A percentile compares a stretch with the other conserved stretches of the same genome.
These are phyloP conservation scores for Dothidotthia symphoricarpi DNA, from an alignment of 2,329 filamentous ascomycete species.

Conservation along the genomic window DNA sequence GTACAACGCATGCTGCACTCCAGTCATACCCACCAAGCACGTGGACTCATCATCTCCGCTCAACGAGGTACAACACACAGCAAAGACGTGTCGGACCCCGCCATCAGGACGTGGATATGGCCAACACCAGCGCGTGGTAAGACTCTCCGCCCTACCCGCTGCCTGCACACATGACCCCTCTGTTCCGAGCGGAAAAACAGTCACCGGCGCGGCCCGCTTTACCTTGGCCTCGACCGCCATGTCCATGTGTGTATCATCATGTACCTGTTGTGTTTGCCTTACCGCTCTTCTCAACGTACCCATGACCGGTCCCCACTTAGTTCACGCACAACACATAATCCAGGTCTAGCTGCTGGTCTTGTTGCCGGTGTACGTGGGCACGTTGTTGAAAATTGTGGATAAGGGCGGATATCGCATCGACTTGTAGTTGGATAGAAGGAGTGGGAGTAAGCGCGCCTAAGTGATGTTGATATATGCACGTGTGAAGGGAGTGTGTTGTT, in stretches of 20 bases:
- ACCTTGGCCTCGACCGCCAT: constrained; percentile 15
- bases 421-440: not conserved
- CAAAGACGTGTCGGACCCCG: not conserved
- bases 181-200: constrained; percentile 2
- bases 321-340: not conserved
- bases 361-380: too few species aligned
- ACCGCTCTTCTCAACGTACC: not conserved
- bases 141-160: constrained; percentile 1
- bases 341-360: too few species aligned
- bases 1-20: not conserved
- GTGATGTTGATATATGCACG: not conserved
- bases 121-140: not conserved
- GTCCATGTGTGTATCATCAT: not conserved
- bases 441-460: not conserved
- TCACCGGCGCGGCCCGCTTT: constrained; percentile 23
- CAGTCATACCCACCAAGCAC: not conserved
- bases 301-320: not conserved
- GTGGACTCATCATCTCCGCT: too few species aligned
- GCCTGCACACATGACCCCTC: not conserved
- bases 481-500: constrained; percentile 3
- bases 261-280: not conserved
- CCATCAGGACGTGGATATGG: not conserved
- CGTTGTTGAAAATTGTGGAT: too few species aligned
- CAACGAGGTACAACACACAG: not conserved
- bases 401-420: too few species aligned